phyloP scores from a whole-genome alignment of 345 rosid genomes.

The Balakata baccata region DNA sequence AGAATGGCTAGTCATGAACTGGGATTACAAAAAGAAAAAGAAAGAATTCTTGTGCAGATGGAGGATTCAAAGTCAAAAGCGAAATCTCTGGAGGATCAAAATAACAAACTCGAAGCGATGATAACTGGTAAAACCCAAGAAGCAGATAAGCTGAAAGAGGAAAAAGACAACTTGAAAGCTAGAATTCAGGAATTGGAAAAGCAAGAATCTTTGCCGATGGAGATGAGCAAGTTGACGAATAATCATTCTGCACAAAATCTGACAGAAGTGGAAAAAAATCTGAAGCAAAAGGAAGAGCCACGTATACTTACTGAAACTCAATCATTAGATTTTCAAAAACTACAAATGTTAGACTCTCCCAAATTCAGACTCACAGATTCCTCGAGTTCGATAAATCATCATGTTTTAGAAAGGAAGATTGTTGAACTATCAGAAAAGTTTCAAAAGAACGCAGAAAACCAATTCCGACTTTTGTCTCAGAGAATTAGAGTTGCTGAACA shows the following conservation, averaged over 20 bases:
- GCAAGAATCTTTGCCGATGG: slow-evolving; percentile 7
- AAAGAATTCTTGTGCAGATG: slow-evolving; percentile 27
- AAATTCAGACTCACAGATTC: neutral
- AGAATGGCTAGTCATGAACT: slow-evolving; percentile 28
- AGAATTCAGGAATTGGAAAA: slow-evolving; percentile 19
- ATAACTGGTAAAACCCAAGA: slow-evolving; percentile 28
- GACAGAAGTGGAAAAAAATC: too few species aligned
- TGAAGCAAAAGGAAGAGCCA: slow-evolving; percentile 32
- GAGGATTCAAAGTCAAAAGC: slow-evolving; percentile 34
- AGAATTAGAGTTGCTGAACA: slow-evolving; percentile 74
- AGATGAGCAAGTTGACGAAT: slow-evolving; percentile 16
- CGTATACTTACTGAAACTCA: slow-evolving; percentile 26
- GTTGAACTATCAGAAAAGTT: slow-evolving; percentile 62
- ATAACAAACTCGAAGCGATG: slow-evolving; percentile 40
- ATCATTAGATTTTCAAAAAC: slow-evolving; percentile 34
- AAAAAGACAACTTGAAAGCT: slow-evolving; percentile 35
- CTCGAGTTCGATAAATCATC: slow-evolving; percentile 18
- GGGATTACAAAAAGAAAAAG: slow-evolving; percentile 36
- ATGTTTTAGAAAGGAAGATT: slow-evolving; percentile 54
- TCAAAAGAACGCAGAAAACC: slow-evolving; percentile 57
- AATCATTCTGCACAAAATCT: slow-evolving; percentile 14
- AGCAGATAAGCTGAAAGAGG: slow-evolving; percentile 39
- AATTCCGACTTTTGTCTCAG: slow-evolving; percentile 51
- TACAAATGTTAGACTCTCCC: neutral
- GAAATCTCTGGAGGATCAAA: slow-evolving; percentile 22